These are phyloP conservation scores for Tricholomella constricta DNA, from an alignment of 768 basidiomycete species.

Conservation along the genomic window DNA sequence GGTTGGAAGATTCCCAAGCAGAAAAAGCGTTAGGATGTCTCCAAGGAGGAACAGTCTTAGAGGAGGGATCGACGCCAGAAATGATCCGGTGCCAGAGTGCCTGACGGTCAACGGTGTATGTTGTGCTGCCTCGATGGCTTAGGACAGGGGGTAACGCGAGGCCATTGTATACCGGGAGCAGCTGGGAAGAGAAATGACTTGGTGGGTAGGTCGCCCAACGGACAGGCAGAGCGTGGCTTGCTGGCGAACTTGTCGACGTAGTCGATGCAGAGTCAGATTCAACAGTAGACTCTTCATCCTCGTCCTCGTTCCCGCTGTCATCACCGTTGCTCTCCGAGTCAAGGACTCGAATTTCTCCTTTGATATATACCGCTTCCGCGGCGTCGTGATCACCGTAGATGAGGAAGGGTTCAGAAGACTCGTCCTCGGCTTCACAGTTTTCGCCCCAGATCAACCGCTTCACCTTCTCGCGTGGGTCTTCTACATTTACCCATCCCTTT, in stretches of 20 bases:
- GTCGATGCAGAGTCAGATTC: neutral
- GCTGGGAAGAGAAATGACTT: conserved; percentile 57
- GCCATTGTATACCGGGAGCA: conserved; percentile 55
- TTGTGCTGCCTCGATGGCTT: conserved; percentile 18
- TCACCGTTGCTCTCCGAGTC: neutral
- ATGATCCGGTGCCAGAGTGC: conserved; percentile 43
- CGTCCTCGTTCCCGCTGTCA: neutral
- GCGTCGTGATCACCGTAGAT: conserved; percentile 41
- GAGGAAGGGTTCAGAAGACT: conserved; percentile 26
- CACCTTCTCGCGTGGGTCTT: conserved; percentile 57
- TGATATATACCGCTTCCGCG: conserved; percentile 38
- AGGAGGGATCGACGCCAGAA: conserved; percentile 22
- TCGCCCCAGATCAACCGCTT: conserved; percentile 48
- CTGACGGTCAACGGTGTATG: conserved; percentile 41
- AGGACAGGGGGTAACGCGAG: conserved; percentile 35
- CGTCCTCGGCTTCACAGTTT: conserved; percentile 28
- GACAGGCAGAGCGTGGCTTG: conserved; percentile 6
- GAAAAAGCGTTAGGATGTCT: neutral
- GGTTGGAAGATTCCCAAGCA: neutral
- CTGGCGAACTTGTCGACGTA: conserved; percentile 1
- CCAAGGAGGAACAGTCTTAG: conserved; percentile 13
- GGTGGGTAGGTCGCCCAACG: conserved; percentile 70
- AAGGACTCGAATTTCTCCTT: conserved; percentile 4
- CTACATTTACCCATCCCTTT: conserved; percentile 58
- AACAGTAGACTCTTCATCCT: neutral